Percentiles rank a stretch among this genome's conserved stretches.
phyloP scores from a whole-genome alignment of 768 basidiomycete species.

The Suillus subaureus region DNA sequence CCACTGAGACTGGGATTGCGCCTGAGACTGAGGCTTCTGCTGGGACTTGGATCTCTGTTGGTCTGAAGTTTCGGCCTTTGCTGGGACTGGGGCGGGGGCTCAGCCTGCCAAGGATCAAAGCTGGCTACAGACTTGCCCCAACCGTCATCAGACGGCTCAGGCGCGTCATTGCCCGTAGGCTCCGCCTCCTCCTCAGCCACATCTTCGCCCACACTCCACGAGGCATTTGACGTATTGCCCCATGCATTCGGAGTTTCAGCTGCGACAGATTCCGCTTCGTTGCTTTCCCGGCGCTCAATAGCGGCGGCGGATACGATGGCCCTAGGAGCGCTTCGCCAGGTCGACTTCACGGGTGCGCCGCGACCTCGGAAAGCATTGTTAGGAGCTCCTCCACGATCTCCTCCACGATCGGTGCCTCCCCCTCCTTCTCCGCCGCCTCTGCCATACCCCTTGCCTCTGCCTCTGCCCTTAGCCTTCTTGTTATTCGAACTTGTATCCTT shows the following conservation, averaged over 20 bases:
- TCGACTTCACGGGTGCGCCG: slow-evolving; percentile 33
- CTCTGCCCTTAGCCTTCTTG: slow-evolving; percentile 22
- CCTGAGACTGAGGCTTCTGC: too few species aligned
- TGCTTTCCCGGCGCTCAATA: slow-evolving; percentile 27
- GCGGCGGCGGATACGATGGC: slow-evolving; percentile 26
- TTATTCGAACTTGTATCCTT: slow-evolving; percentile 11
- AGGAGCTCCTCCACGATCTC: slow-evolving; percentile 10
- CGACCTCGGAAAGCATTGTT: slow-evolving; percentile 27
- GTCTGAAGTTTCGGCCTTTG: too few species aligned
- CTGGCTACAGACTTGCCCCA: slow-evolving; percentile 25
- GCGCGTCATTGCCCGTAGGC: slow-evolving; percentile 3
- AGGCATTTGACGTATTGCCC: slow-evolving; percentile 21
- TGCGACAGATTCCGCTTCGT: slow-evolving; percentile 2
- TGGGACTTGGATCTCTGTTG: too few species aligned
- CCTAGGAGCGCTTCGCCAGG: slow-evolving; percentile 32
- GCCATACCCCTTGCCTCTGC: not conserved
- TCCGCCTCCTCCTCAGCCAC: slow-evolving; percentile 13
- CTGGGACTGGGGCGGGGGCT: not conserved
- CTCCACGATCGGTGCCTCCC: not conserved
- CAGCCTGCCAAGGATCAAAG: slow-evolving; percentile 31
- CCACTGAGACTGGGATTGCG: not conserved
- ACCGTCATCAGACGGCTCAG: slow-evolving; percentile 21
- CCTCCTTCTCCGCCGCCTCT: slow-evolving; percentile 13
- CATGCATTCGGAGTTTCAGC: slow-evolving; percentile 17
- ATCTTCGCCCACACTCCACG: not conserved